Evolutionary conservation across 805 yeast species (phyloP), one percentile per base, ranked within the genome.

Genomic region (Komagataella ulmi): DNA sequence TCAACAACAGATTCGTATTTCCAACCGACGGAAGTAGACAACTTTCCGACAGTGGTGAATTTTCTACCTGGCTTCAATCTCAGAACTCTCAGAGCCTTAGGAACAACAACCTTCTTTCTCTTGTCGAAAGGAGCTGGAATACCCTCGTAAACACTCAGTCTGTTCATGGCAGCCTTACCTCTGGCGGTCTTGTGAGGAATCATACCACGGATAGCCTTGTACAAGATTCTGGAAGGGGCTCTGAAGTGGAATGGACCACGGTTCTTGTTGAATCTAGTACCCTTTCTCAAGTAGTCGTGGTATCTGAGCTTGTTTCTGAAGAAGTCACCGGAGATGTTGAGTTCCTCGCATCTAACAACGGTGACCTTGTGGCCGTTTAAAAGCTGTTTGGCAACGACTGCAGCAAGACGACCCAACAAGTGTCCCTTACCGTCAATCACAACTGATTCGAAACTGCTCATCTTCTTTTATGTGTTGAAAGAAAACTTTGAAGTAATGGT

Each of bases 231-330:
- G 60, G 98, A 90, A 76, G 99, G 99, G 60, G 99, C 99, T 80
- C 98, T 93, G 96, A 93, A 93, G 76, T 93, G 99, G 97, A 91
- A 93, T 71, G 98, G 98, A 81, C 99, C 99, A 75, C 89, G 85
- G 70, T 81, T 85, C 81, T 89, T 89, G 96, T 93, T 93, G 90
- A 75, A 93, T 80, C 96, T 86, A 72, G 99, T 90, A 68, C 95
- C 87, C 85, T 93, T 93, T 85, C 99, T 90, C 77, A 93, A 85
- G 89, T 90, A 93, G 74, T 95, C 99, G 78, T 90, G 97, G 93
- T 89, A 93, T 87, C 93, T 93, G 77, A 91, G 85, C 81, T 93
- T 93, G 85, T 91, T 88, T 83, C 99, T 90, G 97, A 93, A 93
- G 76, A 93, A 90, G 80, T 93, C 98, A 75, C 99, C 99, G 69